These are phyloP conservation scores for Saccharomycopsis sp. DNA, from an alignment of 805 yeast genomes.

Conservation along the genomic window DNA sequence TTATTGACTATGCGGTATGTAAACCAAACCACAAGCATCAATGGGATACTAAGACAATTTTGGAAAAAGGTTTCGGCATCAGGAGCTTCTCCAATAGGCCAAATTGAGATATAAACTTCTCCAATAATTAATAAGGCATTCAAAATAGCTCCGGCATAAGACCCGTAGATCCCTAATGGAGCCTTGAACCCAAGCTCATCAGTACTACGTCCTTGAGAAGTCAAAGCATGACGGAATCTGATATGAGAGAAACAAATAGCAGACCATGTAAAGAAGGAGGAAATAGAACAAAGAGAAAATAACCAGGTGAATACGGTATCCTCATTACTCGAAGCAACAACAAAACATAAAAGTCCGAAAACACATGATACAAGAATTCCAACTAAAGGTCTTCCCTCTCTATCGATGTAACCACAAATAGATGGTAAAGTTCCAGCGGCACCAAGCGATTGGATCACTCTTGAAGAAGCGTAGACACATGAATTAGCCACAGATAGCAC, in stretches of 20 bases:
- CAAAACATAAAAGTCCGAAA: slow-evolving; percentile 56
- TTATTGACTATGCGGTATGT: slow-evolving; percentile 42
- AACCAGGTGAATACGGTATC: slow-evolving; percentile 57
- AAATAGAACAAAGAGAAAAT: slow-evolving; percentile 52
- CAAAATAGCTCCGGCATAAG: slow-evolving; percentile 43
- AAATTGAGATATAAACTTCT: slow-evolving; percentile 61
- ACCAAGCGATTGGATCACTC: slow-evolving; percentile 49
- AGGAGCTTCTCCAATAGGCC: slow-evolving; percentile 41
- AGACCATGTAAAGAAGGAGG: slow-evolving; percentile 58
- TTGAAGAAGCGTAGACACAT: slow-evolving; percentile 41
- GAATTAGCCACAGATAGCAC: slow-evolving; percentile 54
- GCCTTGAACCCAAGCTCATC: slow-evolving; percentile 49
- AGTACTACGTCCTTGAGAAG: slow-evolving; percentile 43
- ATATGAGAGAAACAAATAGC: slow-evolving; percentile 50
- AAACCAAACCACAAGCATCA: slow-evolving; percentile 38
- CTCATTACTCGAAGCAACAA: slow-evolving; percentile 56
- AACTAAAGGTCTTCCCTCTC: slow-evolving; percentile 51
- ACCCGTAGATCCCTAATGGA: slow-evolving; percentile 47
- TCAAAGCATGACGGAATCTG: slow-evolving; percentile 53
- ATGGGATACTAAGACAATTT: slow-evolving; percentile 42
- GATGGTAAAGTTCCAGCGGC: slow-evolving; percentile 56
- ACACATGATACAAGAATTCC: slow-evolving; percentile 46
- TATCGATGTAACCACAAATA: slow-evolving; percentile 45
- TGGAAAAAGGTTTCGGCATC: slow-evolving; percentile 40
- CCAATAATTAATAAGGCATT: slow-evolving; percentile 46